phyloP scores from a whole-genome alignment of 2,329 filamentous ascomycete genomes.

The Graphiopsis chlorocephala region DNA sequence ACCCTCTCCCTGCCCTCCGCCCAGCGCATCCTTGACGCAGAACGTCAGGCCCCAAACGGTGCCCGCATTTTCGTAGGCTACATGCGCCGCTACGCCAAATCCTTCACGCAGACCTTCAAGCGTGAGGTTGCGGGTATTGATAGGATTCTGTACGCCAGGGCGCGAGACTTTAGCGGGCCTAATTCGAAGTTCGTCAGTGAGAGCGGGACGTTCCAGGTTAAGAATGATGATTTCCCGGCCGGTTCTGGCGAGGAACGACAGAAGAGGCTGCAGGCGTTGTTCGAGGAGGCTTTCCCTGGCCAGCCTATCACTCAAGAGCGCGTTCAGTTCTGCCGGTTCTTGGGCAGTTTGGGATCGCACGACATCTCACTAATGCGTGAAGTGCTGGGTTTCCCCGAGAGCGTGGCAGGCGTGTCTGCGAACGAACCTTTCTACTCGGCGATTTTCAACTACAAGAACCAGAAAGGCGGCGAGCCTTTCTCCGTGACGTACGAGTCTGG shows the following conservation, averaged over 20 bases:
- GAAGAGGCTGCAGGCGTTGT: slow-evolving; percentile 28
- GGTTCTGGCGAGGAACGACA: slow-evolving; percentile 26
- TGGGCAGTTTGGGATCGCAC: slow-evolving; percentile 52
- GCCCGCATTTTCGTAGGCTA: slow-evolving; percentile 58
- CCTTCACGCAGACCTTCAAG: slow-evolving; percentile 53
- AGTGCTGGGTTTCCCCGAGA: slow-evolving; percentile 49
- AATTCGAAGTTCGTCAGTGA: slow-evolving; percentile 51
- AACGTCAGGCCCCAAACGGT: slow-evolving; percentile 41
- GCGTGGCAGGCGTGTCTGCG: slow-evolving; percentile 45
- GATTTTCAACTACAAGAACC: slow-evolving; percentile 44
- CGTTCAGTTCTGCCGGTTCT: slow-evolving; percentile 40
- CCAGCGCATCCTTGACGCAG: slow-evolving; percentile 50
- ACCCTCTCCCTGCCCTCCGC: slow-evolving; percentile 49
- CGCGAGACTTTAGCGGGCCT: slow-evolving; percentile 55
- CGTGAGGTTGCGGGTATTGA: slow-evolving; percentile 52
- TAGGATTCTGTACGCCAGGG: slow-evolving; percentile 55
- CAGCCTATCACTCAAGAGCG: slow-evolving; percentile 31
- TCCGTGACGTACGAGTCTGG: slow-evolving; percentile 58
- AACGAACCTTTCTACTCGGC: slow-evolving; percentile 38
- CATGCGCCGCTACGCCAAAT: slow-evolving; percentile 59
- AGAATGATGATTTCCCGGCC: slow-evolving; percentile 42
- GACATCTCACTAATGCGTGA: slow-evolving; percentile 57
- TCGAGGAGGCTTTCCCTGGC: slow-evolving; percentile 36
- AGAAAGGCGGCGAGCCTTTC: slow-evolving; percentile 38
- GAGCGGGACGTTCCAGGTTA: slow-evolving; percentile 48